Conservation (phyloP, 352 stramenopile genomes). For the Pythium rishiriense region DNA sequence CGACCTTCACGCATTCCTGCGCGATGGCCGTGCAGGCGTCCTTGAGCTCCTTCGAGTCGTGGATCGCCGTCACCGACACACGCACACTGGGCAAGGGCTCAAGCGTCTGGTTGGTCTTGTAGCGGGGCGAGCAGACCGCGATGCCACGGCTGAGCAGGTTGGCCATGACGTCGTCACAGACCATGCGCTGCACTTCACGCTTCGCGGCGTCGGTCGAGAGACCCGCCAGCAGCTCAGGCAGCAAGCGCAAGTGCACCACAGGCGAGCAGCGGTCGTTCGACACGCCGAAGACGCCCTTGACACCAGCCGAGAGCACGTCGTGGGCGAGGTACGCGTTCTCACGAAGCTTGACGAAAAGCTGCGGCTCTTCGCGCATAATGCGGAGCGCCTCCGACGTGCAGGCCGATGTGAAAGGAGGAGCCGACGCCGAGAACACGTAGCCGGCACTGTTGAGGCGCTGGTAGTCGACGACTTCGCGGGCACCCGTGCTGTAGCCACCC, state of each 20-base stretch:
- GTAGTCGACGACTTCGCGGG: constrained; percentile 97
- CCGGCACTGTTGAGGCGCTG: constrained; percentile 97
- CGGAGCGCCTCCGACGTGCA: constrained; percentile 85
- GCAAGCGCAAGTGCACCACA: constrained; percentile 67
- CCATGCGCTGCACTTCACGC: constrained; percentile 46
- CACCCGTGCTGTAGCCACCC: constrained; percentile 96
- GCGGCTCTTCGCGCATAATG: constrained; percentile 79
- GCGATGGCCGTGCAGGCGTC: constrained; percentile 57
- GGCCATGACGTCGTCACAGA: constrained; percentile 69
- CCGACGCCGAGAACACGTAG: constrained; percentile 98
- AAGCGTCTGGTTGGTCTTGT: constrained; percentile 63
- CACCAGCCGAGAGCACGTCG: constrained; percentile 41
- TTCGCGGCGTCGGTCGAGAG: constrained; percentile 50
- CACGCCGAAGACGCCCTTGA: constrained; percentile 48
- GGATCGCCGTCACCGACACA: constrained; percentile 71
- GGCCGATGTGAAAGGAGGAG: constrained; percentile 94
- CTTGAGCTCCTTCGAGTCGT: constrained; percentile 58
- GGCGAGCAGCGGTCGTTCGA: constrained; percentile 65
- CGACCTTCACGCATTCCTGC: constrained; percentile 52
- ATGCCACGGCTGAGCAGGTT: constrained; percentile 63
- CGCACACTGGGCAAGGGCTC: constrained; percentile 74
- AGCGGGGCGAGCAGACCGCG: constrained; percentile 70
- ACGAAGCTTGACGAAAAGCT: constrained; percentile 69
- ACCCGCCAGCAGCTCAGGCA: constrained; percentile 39
- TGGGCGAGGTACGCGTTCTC: constrained; percentile 67